Percentiles rank a stretch among this genome's conserved stretches.
Evolutionary conservation across 768 basidiomycete genomes (phyloP).

Genomic region (Collybia sordida): DNA sequence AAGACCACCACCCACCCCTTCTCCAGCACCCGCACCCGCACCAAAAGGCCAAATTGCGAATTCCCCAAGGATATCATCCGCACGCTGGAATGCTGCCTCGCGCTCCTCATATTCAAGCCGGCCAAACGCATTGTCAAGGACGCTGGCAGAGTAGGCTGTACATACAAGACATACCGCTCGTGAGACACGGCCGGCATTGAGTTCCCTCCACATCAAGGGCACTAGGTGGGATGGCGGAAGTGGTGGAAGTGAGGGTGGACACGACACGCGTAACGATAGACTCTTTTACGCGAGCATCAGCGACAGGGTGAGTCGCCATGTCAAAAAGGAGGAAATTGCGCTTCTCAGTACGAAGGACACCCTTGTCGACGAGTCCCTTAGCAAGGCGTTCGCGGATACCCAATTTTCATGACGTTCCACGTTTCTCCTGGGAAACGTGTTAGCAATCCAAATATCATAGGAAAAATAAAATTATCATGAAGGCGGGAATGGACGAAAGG

Average conservation of each 20-base stretch:
- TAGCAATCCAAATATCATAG: background rate
- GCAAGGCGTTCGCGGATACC: constrained; percentile 97
- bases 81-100: constrained; percentile 89
- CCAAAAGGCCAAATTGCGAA: constrained; percentile 91
- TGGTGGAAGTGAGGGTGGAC: constrained; percentile 78
- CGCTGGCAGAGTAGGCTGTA: constrained; percentile 91
- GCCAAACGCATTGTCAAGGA: constrained; percentile 92
- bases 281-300: constrained; percentile 90
- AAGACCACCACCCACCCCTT: constrained; percentile 22
- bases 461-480: background rate
- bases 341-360: constrained; percentile 97
- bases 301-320: constrained; percentile 99
- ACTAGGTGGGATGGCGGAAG: constrained; percentile 71
- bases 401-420: constrained; percentile 99
- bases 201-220: constrained; percentile 79
- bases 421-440: constrained; percentile 75
- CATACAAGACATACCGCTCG: constrained; percentile 87
- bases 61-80: constrained; percentile 92
- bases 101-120: constrained; percentile 89
- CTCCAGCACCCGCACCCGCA: constrained; percentile 23
- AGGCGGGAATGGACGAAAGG: background rate
- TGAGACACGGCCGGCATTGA: constrained; percentile 74
- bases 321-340: constrained; percentile 98
- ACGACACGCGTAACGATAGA: constrained; percentile 75
- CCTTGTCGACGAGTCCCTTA: constrained; percentile 97